Base-by-base conservation (phyloP, 2,329 filamentous ascomycete genomes). In the Chaetomium globosum region DNA sequence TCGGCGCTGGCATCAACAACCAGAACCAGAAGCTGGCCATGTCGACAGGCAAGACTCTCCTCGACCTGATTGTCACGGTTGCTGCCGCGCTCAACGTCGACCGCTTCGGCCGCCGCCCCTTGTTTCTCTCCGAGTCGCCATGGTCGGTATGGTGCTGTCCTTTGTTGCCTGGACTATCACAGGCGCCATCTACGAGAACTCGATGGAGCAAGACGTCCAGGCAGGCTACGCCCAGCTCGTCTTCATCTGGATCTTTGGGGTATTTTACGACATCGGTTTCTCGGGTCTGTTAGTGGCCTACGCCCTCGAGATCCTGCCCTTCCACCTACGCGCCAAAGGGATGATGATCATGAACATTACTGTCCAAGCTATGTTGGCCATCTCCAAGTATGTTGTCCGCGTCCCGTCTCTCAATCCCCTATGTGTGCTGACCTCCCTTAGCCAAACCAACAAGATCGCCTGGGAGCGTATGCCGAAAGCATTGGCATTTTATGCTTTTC, bases 401-500 rank as follows among this genome's bases (percentile, higher is more conserved):
- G 64, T 2, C 1, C 16, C 59, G 33, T 12, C 33, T 36, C 33
- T 36, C 33, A 12, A 36, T 13, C 19, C 5, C 46, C 28, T 51
- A 39, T 19, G 21, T 43, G 12, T 46, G 36, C 33, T 48, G 21
- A 33, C 46, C 21, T 1, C 1, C 5, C 9, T 19, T 67, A 84
- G 82, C 75, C 83, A 86, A 78, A 86, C 84, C 71, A 89, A 89
- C 79, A 84, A 84, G 72, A 78, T 87, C 64, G 87, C 86, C 9
- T 88, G 87, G 82, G 78, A 85, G 59, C 80, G 82, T 62, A 77
- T 89, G 54, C 83, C 83, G 21, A 77, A 77, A 81, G 61, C 83
- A 88, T 75, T 89, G 86, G 84, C 82, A 88, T 75, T 84, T 89
- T 64, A 88, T 87, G 80, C 80, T 88, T 54, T 87, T 88, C 77